Evolutionary conservation across 306 rosid genomes (phyloP).

Genomic region (Prosopis cineraria): DNA sequence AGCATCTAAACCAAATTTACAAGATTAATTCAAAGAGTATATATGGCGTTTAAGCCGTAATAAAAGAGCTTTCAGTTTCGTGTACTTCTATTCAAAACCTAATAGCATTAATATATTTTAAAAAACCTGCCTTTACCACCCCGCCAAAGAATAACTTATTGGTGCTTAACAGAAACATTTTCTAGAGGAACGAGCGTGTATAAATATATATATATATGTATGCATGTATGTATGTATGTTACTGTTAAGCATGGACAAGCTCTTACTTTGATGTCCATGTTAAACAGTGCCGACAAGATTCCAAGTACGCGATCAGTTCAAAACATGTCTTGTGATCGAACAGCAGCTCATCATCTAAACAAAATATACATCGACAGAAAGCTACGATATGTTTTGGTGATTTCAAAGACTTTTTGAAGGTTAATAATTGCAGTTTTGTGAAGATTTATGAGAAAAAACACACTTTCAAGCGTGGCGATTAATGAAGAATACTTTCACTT

Average conservation of each 20-base stretch:
- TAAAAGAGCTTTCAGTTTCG: background rate
- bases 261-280: slow-evolving; percentile 42
- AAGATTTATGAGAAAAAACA: background rate
- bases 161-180: background rate
- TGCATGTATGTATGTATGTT: no score
- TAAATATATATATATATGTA: background rate
- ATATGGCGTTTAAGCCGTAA: background rate
- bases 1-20: background rate
- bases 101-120: background rate
- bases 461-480: background rate
- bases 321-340: slow-evolving; percentile 22
- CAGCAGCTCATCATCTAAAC: slow-evolving; percentile 24
- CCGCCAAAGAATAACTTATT: background rate
- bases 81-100: background rate
- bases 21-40: background rate
- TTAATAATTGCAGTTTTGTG: background rate
- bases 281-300: slow-evolving; percentile 39
- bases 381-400: background rate
- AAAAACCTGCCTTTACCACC: background rate
- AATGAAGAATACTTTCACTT: background rate
- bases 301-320: slow-evolving; percentile 32
- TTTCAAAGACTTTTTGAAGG: slow-evolving; percentile 11
- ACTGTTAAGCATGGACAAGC: slow-evolving; percentile 27
- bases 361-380: background rate
- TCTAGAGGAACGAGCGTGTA: background rate